Evolutionary conservation across 2,329 filamentous ascomycete species (phyloP).

Genomic region (Dactylellina haptotyla): DNA sequence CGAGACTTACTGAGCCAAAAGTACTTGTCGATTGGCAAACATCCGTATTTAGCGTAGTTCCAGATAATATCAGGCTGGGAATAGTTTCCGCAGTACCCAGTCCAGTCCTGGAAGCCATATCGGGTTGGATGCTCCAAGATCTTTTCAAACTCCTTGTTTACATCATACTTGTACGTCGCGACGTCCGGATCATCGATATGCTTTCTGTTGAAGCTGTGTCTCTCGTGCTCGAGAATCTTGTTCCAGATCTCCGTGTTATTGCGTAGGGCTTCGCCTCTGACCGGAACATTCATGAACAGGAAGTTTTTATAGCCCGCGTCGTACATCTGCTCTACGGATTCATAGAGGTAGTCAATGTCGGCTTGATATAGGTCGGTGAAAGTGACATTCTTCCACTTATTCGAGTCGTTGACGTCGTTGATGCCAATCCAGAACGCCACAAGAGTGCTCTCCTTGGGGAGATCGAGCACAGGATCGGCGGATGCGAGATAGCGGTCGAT

Average conservation of each 20-base stretch:
- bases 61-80: conserved; percentile 35
- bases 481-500: conserved; percentile 18
- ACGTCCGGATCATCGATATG: conserved; percentile 34
- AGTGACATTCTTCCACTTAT: conserved; percentile 41
- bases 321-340: conserved; percentile 34
- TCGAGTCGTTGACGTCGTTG: conserved; percentile 43
- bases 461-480: conserved; percentile 27
- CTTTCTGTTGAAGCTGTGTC: conserved; percentile 39
- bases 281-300: conserved; percentile 43
- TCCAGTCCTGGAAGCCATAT: conserved; percentile 30
- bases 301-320: conserved; percentile 45
- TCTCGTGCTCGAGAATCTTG: conserved; percentile 31
- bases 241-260: conserved; percentile 43
- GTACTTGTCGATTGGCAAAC: conserved; percentile 44
- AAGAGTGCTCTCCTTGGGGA: conserved; percentile 24
- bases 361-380: conserved; percentile 40
- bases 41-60: conserved; percentile 44
- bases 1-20: conserved; percentile 42
- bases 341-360: conserved; percentile 32
- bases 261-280: conserved; percentile 2
- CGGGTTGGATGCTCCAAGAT: conserved; percentile 33
- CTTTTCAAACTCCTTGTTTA: conserved; percentile 29
- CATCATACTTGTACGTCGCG: conserved; percentile 35
- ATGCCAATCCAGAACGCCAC: conserved; percentile 43
- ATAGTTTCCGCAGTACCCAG: conserved; percentile 20